Evolutionary conservation across 768 basidiomycete genomes (phyloP), one percentile per base, ranked within the genome.

Genomic region (Boletus vermiculosoides): DNA sequence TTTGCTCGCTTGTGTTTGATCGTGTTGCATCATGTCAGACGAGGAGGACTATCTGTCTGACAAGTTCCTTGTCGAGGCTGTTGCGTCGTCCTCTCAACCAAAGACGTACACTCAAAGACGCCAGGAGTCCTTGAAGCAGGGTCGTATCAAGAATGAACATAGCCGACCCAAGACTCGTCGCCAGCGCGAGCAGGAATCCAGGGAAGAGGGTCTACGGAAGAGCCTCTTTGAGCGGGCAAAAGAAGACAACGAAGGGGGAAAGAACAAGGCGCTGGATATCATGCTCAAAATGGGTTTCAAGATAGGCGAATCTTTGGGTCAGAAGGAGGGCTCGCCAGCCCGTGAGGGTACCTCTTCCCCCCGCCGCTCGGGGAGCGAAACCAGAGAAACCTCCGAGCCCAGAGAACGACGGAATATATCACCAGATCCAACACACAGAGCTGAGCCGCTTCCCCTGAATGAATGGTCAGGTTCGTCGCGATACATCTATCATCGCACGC

Each of bases 211-310:
- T 22, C 80, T 93, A 60, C 80, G 77, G 70, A 91, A 80, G 72
- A 92, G 87, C 72, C 82, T 94, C 22, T 92, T 94, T 63, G 87
- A 90, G 65, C 79, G 83, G 42, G 88, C 87, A 23, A 78, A 81
- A 68, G 87, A 90, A 66, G 80, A 83, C 59, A 79, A 79, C 57
- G 63, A 69, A 45, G 59, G 50, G 1, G 66, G 62, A 16, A 78
- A 80, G 42, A 92, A 83, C 76, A 94, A 92, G 69, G 92, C 92
- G 9, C 75, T 94, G 52, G 80, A 83, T 16, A 93, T 94, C 77
- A 94, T 94, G 92, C 84, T 89, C 81, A 93, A 90, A 75, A 94
- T 94, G 92, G 92, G 92, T 1, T 94, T 91, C 76, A 88, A 87
- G 73, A 85, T 89, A 3, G 92, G 92, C 16, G 84, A 92, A 69